These are phyloP conservation scores for Sequoia sempervirens DNA, from an alignment of 75 land plant species.

Conservation along the genomic window DNA sequence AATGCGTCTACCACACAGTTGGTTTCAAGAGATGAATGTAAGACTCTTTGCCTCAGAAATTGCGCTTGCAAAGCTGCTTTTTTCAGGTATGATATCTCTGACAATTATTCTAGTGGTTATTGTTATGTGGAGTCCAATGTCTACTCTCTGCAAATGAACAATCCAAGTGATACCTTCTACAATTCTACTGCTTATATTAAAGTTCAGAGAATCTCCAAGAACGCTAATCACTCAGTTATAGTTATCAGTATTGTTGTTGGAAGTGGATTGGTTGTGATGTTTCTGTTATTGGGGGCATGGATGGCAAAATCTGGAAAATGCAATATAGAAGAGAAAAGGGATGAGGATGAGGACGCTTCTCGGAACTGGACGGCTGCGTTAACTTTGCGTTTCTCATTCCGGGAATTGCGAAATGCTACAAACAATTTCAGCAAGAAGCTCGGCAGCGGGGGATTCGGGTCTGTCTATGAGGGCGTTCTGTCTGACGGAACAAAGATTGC, in stretches of 20 bases:
- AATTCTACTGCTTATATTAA: conserved; percentile 16
- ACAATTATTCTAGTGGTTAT: conserved; percentile 9
- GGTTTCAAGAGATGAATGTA: conserved; percentile 21
- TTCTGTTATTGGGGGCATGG: not conserved
- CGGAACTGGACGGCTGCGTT: not conserved
- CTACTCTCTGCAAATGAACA: conserved; percentile 14
- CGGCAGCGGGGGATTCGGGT: conserved; percentile 14
- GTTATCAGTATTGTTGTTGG: not conserved
- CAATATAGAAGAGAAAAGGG: not conserved
- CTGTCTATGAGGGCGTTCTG: conserved; percentile 11
- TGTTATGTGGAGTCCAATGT: conserved; percentile 20
- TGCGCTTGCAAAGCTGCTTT: conserved; percentile 42
- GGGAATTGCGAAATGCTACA: not conserved
- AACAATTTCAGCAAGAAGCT: conserved; percentile 12
- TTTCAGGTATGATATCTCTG: not conserved
- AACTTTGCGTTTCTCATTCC: not conserved
- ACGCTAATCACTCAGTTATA: not conserved
- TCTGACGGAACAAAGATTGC: conserved; percentile 6
- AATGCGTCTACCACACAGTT: not conserved
- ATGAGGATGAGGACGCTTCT: not conserved
- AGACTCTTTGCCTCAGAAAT: conserved; percentile 20
- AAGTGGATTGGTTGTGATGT: not conserved
- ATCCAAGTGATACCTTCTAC: not conserved
- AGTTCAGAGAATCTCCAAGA: not conserved
- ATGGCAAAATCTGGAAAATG: not conserved